phyloP scores from a whole-genome alignment of 2,329 filamentous ascomycete species.

The Clarireedia hainanense region DNA sequence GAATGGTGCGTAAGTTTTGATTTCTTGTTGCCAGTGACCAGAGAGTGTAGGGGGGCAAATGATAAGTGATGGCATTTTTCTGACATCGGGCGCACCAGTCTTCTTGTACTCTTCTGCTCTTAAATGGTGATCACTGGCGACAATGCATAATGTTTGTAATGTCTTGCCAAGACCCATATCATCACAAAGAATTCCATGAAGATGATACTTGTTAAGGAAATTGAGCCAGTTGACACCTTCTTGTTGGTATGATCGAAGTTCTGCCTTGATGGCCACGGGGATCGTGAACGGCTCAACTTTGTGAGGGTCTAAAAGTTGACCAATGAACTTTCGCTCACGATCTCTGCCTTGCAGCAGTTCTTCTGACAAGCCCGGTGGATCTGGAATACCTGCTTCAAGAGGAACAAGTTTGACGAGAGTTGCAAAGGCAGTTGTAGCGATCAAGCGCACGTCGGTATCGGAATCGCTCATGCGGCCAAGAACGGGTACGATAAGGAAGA shows the following conservation, averaged over 20 bases:
- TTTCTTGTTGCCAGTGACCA: constrained; percentile 98
- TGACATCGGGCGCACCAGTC: constrained; percentile 69
- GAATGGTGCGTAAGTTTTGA: constrained; percentile 93
- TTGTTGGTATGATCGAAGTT: constrained; percentile 93
- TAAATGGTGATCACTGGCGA: constrained; percentile 93
- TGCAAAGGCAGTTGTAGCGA: constrained; percentile 94
- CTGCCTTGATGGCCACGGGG: constrained; percentile 93
- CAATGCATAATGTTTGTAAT: constrained; percentile 92
- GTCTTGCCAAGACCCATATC: constrained; percentile 99
- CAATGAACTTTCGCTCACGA: constrained; percentile 90
- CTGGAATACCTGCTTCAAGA: constrained; percentile 92
- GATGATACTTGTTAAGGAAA: constrained; percentile 95
- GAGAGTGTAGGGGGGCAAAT: constrained; percentile 94
- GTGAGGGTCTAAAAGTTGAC: constrained; percentile 90
- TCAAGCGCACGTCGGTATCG: constrained; percentile 86
- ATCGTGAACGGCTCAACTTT: constrained; percentile 94
- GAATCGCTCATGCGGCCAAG: constrained; percentile 97
- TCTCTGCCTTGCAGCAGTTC: constrained; percentile 85
- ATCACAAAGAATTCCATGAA: constrained; percentile 96
- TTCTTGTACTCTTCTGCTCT: constrained; percentile 84
- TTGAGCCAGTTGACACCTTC: constrained; percentile 98
- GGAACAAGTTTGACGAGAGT: constrained; percentile 96
- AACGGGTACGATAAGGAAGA: constrained; percentile 96
- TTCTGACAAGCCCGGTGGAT: constrained; percentile 86
- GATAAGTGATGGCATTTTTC: constrained; percentile 81